These are phyloP conservation scores for Stachybotrys chlorohalonatus DNA, from an alignment of 2,329 filamentous ascomycete species.

Conservation along the genomic window DNA sequence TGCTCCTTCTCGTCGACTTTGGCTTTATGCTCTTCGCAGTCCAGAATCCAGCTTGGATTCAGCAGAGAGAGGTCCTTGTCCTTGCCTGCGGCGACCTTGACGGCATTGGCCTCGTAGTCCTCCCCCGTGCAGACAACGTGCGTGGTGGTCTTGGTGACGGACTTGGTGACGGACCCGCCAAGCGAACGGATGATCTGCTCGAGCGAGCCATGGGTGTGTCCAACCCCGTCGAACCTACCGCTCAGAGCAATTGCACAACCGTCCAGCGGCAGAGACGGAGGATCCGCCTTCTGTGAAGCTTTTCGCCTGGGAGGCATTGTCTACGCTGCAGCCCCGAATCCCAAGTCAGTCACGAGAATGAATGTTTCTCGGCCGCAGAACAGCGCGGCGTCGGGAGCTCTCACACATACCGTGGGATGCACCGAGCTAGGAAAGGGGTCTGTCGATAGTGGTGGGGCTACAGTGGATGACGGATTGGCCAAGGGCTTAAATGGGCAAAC, in stretches of 20 bases:
- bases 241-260: constrained; percentile 47
- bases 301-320: not conserved
- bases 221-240: constrained; percentile 47
- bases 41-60: constrained; percentile 50
- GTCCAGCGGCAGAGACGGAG: constrained; percentile 26
- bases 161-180: constrained; percentile 38
- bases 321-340: not conserved
- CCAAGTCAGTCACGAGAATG: too few species aligned
- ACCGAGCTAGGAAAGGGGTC: too few species aligned
- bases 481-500: too few species aligned
- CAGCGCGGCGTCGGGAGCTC: too few species aligned
- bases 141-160: constrained; percentile 41
- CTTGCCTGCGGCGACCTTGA: constrained; percentile 42
- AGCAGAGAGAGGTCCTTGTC: constrained; percentile 45
- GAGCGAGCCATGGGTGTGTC: constrained; percentile 40
- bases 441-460: too few species aligned
- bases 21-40: constrained; percentile 31
- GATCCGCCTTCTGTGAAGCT: constrained; percentile 3
- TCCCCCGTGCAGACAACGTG: constrained; percentile 47
- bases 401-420: too few species aligned
- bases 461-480: too few species aligned
- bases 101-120: constrained; percentile 38
- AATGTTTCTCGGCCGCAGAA: too few species aligned
- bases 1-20: constrained; percentile 12
- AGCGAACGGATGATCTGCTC: constrained; percentile 35